Evolutionary conservation across 805 yeast species (phyloP).

Genomic region (Yarrowia sp.): DNA sequence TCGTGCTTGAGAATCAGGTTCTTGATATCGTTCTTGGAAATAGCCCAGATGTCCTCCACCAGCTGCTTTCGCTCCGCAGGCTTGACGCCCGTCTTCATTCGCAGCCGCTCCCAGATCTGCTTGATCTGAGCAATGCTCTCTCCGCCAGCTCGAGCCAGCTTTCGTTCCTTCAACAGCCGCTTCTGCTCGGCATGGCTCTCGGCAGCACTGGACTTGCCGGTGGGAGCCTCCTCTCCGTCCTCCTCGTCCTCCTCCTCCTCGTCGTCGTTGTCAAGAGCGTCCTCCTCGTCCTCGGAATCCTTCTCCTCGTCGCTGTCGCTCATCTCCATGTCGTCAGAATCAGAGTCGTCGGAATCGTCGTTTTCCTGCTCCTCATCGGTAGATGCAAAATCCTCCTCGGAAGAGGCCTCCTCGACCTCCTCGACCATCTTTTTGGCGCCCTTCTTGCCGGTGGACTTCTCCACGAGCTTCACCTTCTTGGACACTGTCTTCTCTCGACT

Average conservation of each 20-base stretch:
- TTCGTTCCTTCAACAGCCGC: constrained; percentile 78
- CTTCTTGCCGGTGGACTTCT: constrained; percentile 25
- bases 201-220: constrained; percentile 55
- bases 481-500: constrained; percentile 24
- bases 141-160: constrained; percentile 87
- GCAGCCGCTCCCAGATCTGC: constrained; percentile 85
- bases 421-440: constrained; percentile 21
- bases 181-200: constrained; percentile 86
- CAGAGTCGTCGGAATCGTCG: constrained; percentile 39
- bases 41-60: constrained; percentile 83
- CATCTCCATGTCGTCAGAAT: constrained; percentile 33
- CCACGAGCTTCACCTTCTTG: constrained; percentile 35
- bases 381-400: constrained; percentile 35
- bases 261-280: constrained; percentile 39
- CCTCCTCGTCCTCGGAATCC: constrained; percentile 43
- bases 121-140: constrained; percentile 83
- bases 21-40: constrained; percentile 74
- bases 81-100: constrained; percentile 84
- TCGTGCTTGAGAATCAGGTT: constrained; percentile 95
- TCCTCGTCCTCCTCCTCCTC: constrained; percentile 50
- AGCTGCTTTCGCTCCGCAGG: constrained; percentile 77
- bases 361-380: constrained; percentile 31
- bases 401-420: constrained; percentile 18
- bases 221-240: constrained; percentile 46
- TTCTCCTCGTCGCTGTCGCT: constrained; percentile 39